Conservation (phyloP, 208 protist species). For the Leishmania aethiopica region DNA sequence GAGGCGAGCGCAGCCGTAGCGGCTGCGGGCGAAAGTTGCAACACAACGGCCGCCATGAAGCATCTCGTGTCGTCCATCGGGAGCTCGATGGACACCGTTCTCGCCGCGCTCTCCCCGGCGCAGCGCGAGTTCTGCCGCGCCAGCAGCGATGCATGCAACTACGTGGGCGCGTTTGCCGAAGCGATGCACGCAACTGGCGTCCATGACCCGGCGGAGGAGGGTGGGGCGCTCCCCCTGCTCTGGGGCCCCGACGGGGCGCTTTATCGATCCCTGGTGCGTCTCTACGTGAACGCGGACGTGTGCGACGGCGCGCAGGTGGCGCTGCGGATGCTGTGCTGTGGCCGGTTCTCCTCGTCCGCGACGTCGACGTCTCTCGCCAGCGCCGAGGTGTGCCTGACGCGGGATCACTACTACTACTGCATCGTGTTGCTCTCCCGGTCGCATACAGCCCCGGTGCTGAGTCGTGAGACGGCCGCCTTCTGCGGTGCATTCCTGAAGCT, state of each 20-base stretch:
- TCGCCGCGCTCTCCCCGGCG: constrained; percentile 44
- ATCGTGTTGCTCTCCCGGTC: constrained; percentile 47
- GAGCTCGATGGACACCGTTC: constrained; percentile 61
- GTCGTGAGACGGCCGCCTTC: constrained; percentile 58
- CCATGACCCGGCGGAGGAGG: background rate
- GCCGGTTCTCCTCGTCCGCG: background rate
- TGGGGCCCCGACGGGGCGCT: constrained; percentile 62
- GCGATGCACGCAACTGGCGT: background rate
- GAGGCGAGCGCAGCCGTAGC: background rate
- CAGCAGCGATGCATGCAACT: constrained; percentile 9
- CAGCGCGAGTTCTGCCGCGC: constrained; percentile 38
- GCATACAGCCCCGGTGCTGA: constrained; percentile 47
- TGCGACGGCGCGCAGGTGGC: constrained; percentile 47
- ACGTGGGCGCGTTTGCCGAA: constrained; percentile 11
- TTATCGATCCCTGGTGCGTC: constrained; percentile 70
- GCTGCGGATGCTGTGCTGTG: constrained; percentile 13
- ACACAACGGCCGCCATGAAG: constrained; percentile 20
- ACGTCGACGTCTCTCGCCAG: background rate
- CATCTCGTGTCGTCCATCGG: constrained; percentile 64
- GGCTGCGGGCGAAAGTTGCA: background rate
- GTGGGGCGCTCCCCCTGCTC: constrained; percentile 25
- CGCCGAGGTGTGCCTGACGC: constrained; percentile 18
- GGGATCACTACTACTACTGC: constrained; percentile 64
- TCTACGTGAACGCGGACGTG: constrained; percentile 73
- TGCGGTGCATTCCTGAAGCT: constrained; percentile 61